Evolutionary conservation across 352 stramenopile species (phyloP).

Genomic region (Phytopythium oedochilum): DNA sequence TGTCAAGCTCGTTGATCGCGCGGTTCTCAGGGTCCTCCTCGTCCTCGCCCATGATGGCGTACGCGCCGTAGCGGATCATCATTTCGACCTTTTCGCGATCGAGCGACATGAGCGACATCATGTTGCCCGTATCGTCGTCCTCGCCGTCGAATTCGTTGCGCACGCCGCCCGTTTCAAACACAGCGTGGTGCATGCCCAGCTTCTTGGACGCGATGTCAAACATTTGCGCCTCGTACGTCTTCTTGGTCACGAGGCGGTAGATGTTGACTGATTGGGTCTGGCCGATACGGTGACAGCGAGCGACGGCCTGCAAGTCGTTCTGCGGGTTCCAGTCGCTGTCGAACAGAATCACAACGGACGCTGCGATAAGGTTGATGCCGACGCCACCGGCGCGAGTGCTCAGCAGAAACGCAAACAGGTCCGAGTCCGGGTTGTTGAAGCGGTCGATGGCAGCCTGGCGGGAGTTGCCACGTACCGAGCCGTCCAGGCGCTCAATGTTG

Average conservation of each 20-base stretch:
- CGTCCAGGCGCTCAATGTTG: slow-evolving; percentile 95
- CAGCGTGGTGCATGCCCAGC: slow-evolving; percentile 97
- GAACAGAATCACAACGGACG: slow-evolving; percentile 82
- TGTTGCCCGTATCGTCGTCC: slow-evolving; percentile 90
- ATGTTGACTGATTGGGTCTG: slow-evolving; percentile 99
- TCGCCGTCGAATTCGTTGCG: slow-evolving; percentile 93
- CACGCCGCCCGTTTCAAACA: slow-evolving; percentile 94
- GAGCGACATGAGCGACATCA: slow-evolving; percentile 90
- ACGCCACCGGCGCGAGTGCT: slow-evolving; percentile 96
- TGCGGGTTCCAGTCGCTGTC: slow-evolving; percentile 99
- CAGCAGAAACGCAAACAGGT: slow-evolving; percentile 97
- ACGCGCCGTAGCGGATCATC: slow-evolving; percentile 97
- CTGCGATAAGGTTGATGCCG: slow-evolving; percentile 95
- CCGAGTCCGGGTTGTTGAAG: slow-evolving; percentile 93
- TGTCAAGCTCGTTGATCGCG: slow-evolving; percentile 88
- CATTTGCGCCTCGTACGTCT: slow-evolving; percentile 99
- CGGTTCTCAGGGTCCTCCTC: slow-evolving; percentile 91
- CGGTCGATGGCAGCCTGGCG: slow-evolving; percentile 98
- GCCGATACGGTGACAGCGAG: slow-evolving; percentile 98
- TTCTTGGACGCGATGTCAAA: slow-evolving; percentile 99
- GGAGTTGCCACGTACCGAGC: slow-evolving; percentile 94
- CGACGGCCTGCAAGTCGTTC: slow-evolving; percentile 98
- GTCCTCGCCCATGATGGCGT: slow-evolving; percentile 96
- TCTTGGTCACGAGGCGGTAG: slow-evolving; percentile 99
- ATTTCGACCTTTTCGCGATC: slow-evolving; percentile 98